Percentiles rank a stretch among this genome's conserved stretches.
phyloP scores from a whole-genome alignment of 2,329 filamentous ascomycete species.

The Rutstroemia sp. region DNA sequence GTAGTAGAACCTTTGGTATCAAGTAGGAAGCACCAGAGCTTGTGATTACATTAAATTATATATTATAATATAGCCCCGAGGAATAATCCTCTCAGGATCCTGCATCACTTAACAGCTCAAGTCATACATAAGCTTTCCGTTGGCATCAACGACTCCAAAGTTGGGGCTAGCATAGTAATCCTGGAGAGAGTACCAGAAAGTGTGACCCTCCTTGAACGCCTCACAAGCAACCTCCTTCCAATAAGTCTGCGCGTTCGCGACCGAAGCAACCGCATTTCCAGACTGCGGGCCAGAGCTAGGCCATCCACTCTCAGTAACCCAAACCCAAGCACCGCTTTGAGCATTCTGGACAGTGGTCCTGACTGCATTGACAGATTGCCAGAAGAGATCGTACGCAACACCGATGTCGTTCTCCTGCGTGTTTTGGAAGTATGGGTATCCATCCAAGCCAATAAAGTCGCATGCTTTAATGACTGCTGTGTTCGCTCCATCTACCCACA shows the following conservation, averaged over 20 bases:
- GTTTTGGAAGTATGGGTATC: constrained; percentile 60
- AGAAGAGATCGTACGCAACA: constrained; percentile 48
- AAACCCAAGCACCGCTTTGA: constrained; percentile 46
- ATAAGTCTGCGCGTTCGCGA: constrained; percentile 54
- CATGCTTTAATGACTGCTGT: constrained; percentile 51
- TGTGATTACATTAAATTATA: too few species aligned
- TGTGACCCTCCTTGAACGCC: constrained; percentile 44
- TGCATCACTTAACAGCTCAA: constrained; percentile 16
- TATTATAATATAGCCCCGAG: too few species aligned
- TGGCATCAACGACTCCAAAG: constrained; percentile 34
- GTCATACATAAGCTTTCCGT: constrained; percentile 21
- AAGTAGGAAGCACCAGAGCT: too few species aligned
- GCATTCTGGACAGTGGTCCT: constrained; percentile 33
- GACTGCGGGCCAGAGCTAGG: constrained; percentile 46
- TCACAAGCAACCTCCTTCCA: constrained; percentile 56
- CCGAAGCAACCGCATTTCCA: constrained; percentile 47
- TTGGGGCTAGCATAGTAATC: constrained; percentile 39
- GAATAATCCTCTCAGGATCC: too few species aligned
- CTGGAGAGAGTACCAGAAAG: constrained; percentile 55
- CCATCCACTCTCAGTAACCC: constrained; percentile 62
- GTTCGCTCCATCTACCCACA: constrained; percentile 53
- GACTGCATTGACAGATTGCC: constrained; percentile 28
- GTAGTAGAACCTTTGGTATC: too few species aligned
- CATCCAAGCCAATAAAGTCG: constrained; percentile 59
- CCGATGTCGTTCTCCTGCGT: constrained; percentile 48